Percentiles rank a stretch among this genome's conserved stretches.
phyloP scores from a whole-genome alignment of 768 basidiomycete species.

The Lentinula boryana region DNA sequence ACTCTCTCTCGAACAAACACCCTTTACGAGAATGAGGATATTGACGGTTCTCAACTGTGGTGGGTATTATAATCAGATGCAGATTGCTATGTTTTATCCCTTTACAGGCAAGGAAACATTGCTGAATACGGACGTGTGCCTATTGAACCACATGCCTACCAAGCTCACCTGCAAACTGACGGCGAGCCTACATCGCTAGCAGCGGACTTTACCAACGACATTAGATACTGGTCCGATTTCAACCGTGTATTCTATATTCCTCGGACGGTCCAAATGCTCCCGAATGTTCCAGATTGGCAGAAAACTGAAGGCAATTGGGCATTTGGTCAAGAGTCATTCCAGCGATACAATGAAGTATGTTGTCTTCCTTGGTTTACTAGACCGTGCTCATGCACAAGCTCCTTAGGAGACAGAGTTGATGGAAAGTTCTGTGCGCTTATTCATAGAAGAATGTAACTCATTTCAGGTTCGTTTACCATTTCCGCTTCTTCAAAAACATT shows the following conservation, averaged over 20 bases:
- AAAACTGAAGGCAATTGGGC: constrained; percentile 50
- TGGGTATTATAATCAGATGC: neutral
- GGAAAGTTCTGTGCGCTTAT: constrained; percentile 60
- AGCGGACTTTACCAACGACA: constrained; percentile 16
- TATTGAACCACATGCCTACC: constrained; percentile 52
- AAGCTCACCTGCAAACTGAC: constrained; percentile 25
- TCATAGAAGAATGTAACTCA: constrained; percentile 72
- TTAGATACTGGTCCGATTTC: constrained; percentile 69
- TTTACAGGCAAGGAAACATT: constrained; percentile 41
- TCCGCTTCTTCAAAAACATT: neutral
- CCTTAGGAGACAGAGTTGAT: constrained; percentile 58
- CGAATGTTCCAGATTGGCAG: constrained; percentile 55
- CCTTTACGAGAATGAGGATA: constrained; percentile 24
- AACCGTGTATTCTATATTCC: constrained; percentile 60
- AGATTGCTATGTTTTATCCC: neutral
- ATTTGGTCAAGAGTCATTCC: constrained; percentile 44
- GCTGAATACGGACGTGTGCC: constrained; percentile 46
- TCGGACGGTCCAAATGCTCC: constrained; percentile 57
- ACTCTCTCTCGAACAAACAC: constrained; percentile 39
- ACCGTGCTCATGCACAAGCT: neutral
- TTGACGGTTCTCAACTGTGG: constrained; percentile 13
- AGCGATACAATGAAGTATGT: constrained; percentile 49
- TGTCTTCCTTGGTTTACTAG: neutral
- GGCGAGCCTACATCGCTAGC: constrained; percentile 7
- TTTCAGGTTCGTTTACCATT: constrained; percentile 47